Base-by-base conservation (phyloP, 495 filamentous ascomycete species). In the Pyrenula aspistea region DNA sequence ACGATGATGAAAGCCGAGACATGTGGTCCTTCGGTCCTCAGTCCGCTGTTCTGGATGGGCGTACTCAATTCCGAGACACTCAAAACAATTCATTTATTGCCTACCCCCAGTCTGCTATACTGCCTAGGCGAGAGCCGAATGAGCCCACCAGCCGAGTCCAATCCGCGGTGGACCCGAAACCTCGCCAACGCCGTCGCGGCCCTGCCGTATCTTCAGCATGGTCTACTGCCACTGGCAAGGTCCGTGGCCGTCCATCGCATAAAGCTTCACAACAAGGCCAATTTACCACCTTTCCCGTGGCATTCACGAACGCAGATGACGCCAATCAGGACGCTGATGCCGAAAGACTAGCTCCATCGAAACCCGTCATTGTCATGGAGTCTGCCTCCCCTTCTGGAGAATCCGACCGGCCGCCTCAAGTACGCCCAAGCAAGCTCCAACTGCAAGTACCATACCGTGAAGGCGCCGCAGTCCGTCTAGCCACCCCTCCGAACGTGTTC, bases 181-280 rank as follows among this genome's bases (percentile, higher is more conserved):
- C 70, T n/a, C 78, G 83, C 47, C 77, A 84, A 23, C 75, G 88
- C 53, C 81, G 90, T n/a, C 90, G 96, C 65, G 92, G 92, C 0
- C 91, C 93, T 0, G 89, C 88, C 1, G 91, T 98, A 1, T 98
- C 93, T 4, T 96, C 92, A 22, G 93, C 93, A 12, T 98, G 93
- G 93, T 82, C 88, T 20, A 87, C 82, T 22, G 71, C 82, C 1
- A 82, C 76, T 10, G 89, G 89, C 2, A 95, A 93, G 58, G 70
- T 89, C 15, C 75, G 93, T 50, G 93, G 93, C 10, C 74, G 93
- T 57, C 93, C 93, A 55, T 91, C 92, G 2, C 89, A 87, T 66
- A 82, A 88, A 20, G 81, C 80, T 15, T 75, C 85, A 12, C 78
- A 74, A 2, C 85, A 89, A 48, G 90, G 89, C 0, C 89, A 91